Percentiles rank a stretch among this genome's conserved stretches.
Conservation (phyloP, 306 rosid genomes). For the Cajanus cajan region DNA sequence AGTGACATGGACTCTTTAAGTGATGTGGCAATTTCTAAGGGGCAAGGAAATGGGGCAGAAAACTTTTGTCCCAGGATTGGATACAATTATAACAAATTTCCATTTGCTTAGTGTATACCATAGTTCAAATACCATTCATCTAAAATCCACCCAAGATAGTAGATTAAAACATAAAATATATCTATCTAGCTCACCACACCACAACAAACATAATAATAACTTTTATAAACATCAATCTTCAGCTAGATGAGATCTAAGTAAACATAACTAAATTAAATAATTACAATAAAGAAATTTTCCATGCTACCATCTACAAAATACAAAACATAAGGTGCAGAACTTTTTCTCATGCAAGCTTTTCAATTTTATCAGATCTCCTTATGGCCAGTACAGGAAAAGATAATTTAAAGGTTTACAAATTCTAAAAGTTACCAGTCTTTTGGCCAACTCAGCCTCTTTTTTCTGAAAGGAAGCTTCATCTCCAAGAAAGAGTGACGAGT, state of each 20-base stretch:
- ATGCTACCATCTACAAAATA: neutral
- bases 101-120: neutral
- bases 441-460: constrained; percentile 97
- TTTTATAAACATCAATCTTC: neutral
- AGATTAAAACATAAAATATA: constrained; percentile 1
- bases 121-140: constrained; percentile 7
- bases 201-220: neutral
- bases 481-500: constrained; percentile 73
- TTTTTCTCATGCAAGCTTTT: constrained; percentile 15
- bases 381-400: neutral
- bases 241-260: constrained; percentile 16
- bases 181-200: neutral
- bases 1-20: no score
- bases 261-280: neutral
- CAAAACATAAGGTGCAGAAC: neutral
- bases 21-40: neutral
- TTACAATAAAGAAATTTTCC: neutral
- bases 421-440: constrained; percentile 69
- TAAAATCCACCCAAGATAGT: constrained; percentile 5
- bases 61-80: neutral
- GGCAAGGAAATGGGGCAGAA: neutral
- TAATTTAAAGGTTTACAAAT: constrained; percentile 8
- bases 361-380: neutral
- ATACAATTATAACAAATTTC: neutral
- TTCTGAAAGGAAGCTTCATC: constrained; percentile 92